Evolutionary conservation across 2,329 filamentous ascomycete genomes (phyloP).

Genomic region (Pestalotiopsis sp.): DNA sequence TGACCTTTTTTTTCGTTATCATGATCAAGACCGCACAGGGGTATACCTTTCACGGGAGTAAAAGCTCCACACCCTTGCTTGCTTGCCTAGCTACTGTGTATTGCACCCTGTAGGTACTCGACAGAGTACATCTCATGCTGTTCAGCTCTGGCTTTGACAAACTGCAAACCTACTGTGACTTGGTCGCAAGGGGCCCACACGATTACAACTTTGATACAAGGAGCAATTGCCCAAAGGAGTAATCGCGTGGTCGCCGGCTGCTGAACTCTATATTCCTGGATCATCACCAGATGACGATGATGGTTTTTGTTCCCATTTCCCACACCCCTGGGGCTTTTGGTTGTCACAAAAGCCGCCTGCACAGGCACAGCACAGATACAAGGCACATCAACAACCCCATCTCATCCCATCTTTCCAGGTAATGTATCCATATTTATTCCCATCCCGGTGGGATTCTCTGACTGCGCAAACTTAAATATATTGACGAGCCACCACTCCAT

Average conservation of each 20-base stretch:
- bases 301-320: not conserved
- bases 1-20: not conserved
- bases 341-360: no score
- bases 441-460: not conserved
- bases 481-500: not conserved
- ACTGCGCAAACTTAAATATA: not conserved
- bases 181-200: not conserved
- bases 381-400: not conserved
- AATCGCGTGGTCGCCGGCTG: not conserved
- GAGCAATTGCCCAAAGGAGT: not conserved
- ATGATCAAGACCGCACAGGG: not conserved
- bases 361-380: not conserved
- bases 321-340: not conserved
- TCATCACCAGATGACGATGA: not conserved
- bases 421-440: not conserved
- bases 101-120: not conserved
- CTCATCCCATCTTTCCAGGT: not conserved
- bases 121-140: not conserved
- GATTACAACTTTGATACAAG: not conserved
- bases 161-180: no score
- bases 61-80: not conserved
- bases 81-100: not conserved
- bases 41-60: not conserved
- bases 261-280: conserved; percentile 4
- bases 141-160: no score